Evolutionary conservation across 805 yeast species (phyloP), one percentile per base, ranked within the genome.

Genomic region (Lipomyces starkeyi): DNA sequence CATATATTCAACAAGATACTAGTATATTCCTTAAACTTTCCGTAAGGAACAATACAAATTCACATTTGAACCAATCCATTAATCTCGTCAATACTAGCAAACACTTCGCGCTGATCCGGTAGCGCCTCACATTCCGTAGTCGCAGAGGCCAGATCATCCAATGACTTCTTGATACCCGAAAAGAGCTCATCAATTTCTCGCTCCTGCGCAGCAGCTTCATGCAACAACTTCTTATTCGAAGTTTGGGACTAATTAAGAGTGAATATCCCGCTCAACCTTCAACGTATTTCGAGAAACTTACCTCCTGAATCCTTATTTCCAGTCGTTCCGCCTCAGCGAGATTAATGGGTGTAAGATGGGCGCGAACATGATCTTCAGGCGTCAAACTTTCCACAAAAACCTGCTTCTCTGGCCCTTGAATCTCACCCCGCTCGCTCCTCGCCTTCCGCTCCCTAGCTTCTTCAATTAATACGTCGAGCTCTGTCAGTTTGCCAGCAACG

Each of bases 391-490:
- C 76, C 20, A 75, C 63, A 34, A 62, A 66, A 43, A 76, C 74
- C 25, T 75, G 76, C 35, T 54, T 56, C 40, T 64, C 71, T n/a
- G 27, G 27, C 17, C 68, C 66, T 8, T 34, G 47, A 27, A 32
- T 43, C 3, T 47, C 63, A 14, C 47, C 61, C 59, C 20, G 61
- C 65, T 27, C 67, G 35, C 56, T 71, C 62, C 61, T 70, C 65
- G 53, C 73, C 66, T 70, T 71, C 14, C 76, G 68, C 17, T 67
- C 62, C 53, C 77, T 75, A 0, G 86, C 81, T 49, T 77, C 80
- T 9, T 70, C 73, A 11, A 82, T 77, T 47, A 85, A 77, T 25
- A 75, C 75, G 59, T 83, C 83, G 27, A 84, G 73, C 40, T 78
- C 80, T 56, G 76, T 75, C 40, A 83, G 71, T 70, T 81, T 82